Evolutionary conservation across 1,139 yeast genomes (phyloP).

Genomic region (Meyerozyma guilliermondii): DNA sequence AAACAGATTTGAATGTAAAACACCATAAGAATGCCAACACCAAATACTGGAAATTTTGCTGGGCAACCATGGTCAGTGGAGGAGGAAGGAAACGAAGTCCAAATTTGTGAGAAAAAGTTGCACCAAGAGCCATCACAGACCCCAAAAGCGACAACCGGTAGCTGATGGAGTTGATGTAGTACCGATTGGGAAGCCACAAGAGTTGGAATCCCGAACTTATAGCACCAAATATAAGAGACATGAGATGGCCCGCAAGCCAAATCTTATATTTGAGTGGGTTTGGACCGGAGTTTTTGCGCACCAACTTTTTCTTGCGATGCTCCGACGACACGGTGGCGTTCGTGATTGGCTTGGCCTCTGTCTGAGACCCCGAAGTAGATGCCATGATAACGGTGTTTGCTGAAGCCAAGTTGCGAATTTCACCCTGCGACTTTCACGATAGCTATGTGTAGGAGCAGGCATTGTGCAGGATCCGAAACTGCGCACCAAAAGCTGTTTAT

Average conservation of each 20-base stretch:
- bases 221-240: slow-evolving; percentile 46
- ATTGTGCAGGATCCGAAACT: not conserved
- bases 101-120: slow-evolving; percentile 55
- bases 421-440: not conserved
- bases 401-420: slow-evolving; percentile 1
- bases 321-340: slow-evolving; percentile 20
- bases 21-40: slow-evolving; percentile 55
- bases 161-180: slow-evolving; percentile 38
- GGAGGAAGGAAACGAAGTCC: slow-evolving; percentile 51
- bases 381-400: not conserved
- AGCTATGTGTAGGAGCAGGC: not conserved
- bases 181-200: slow-evolving; percentile 39
- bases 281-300: slow-evolving; percentile 33
- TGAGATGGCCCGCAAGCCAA: slow-evolving; percentile 62
- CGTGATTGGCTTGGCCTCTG: slow-evolving; percentile 8
- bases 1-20: slow-evolving; percentile 58
- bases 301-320: slow-evolving; percentile 29
- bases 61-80: slow-evolving; percentile 52
- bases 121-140: slow-evolving; percentile 45
- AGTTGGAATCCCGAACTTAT: slow-evolving; percentile 45
- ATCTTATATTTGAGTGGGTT: slow-evolving; percentile 41
- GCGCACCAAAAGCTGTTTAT: not conserved
- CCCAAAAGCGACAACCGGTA: slow-evolving; percentile 58
- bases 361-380: not conserved
- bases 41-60: slow-evolving; percentile 65